phyloP scores from a whole-genome alignment of 2,329 filamentous ascomycete genomes.

The Apiospora koreana region DNA sequence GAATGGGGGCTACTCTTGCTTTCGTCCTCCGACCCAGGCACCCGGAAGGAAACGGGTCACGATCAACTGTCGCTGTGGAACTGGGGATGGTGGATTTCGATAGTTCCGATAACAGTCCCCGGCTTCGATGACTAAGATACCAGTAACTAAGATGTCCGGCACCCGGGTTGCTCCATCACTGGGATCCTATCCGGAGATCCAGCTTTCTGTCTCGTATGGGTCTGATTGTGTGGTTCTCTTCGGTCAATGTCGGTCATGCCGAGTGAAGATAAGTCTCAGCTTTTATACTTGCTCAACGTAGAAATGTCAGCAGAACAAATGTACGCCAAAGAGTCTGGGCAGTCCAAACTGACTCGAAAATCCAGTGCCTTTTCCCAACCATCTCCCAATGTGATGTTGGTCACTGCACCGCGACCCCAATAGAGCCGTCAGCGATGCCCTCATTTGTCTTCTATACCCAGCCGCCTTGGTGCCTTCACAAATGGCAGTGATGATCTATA shows the following conservation, averaged over 20 bases:
- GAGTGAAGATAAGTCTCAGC: neutral
- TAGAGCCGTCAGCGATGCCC: too few relatives aligned
- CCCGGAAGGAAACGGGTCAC: neutral
- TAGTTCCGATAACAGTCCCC: neutral
- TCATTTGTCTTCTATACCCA: too few relatives aligned
- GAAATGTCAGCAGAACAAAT: too few relatives aligned
- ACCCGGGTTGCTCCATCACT: neutral
- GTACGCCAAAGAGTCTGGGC: too few relatives aligned
- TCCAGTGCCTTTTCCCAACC: too few relatives aligned
- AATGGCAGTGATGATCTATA: too few relatives aligned
- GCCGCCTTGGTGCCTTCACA: too few relatives aligned
- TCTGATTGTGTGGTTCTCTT: neutral
- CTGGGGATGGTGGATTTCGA: neutral
- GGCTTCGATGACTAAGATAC: neutral
- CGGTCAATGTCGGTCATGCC: neutral
- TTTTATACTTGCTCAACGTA: too few relatives aligned
- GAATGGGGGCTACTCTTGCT: neutral
- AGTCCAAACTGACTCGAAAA: too few relatives aligned
- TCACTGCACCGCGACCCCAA: too few relatives aligned
- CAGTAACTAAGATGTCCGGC: neutral
- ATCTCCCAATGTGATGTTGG: too few relatives aligned
- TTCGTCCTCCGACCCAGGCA: neutral
- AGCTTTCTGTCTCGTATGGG: neutral
- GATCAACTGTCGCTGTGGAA: neutral
- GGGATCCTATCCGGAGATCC: neutral